Base-by-base conservation (phyloP, 805 yeast genomes). In the Debaryomyces prosopidis region DNA sequence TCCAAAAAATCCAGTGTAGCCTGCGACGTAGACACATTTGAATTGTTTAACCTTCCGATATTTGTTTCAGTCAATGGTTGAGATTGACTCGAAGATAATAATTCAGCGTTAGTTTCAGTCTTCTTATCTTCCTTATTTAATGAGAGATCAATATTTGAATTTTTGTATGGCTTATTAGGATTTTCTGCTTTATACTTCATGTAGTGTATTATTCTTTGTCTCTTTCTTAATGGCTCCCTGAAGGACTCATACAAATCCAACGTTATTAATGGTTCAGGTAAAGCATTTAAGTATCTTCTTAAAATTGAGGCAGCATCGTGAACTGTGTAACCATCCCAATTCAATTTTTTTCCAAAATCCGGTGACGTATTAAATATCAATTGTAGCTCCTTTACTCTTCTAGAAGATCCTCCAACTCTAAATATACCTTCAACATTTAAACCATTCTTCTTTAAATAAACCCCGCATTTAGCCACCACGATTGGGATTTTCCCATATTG, bases 301-400 rank as follows among this genome's bases (percentile, higher is more conserved):
- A 94, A 77, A 17, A 94, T 74, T 15, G 94, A 87, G 1, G 98
- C 96, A 1, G 97, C 97, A 65, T 94, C 99, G 68, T 94, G 99
- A 10, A 92, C 97, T 0, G 90, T 89, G 67, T 82, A 94, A 0
- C 96, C 92, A 40, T 88, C 90, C 99, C 98, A 94, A 53, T 79
- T 80, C 37, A 91, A 76, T 53, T 85, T 86, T 41, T 89, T 80
- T 14, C 99, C 99, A 62, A 86, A 94, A 48, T 81, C 82, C 0
- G 99, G 98, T 2, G 97, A 89, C 1, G 87, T 69, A 44, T 91
- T 88, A 70, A 94, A 94, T 11, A 84, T 75, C 32, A 80, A 76
- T 63, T 94, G 98, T 32, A 94, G 73, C 53, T 89, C 91, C 55
- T 89, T 87, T 31, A 94, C 84, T 44, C 99, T 77, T 59, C 89